phyloP scores from a whole-genome alignment of 1,284 basidiomycete species.

The Rhodotorula sp. region DNA sequence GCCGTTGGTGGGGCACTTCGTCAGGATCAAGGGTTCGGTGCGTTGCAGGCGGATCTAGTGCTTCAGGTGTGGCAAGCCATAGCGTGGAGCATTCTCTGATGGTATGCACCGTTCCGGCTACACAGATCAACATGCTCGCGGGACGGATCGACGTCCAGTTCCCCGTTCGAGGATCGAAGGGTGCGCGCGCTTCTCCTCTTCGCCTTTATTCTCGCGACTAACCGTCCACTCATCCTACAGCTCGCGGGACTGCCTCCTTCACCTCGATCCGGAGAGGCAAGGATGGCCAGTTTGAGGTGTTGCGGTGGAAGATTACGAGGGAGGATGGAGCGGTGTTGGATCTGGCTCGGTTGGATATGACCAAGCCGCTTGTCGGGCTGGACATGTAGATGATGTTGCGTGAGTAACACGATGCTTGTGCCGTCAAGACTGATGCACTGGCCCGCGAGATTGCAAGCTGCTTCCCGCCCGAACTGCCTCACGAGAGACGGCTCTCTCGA shows the following conservation, averaged over 20 bases:
- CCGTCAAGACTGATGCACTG: no score
- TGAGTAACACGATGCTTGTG: not conserved
- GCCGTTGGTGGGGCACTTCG: slow-evolving; percentile 36
- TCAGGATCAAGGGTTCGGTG: slow-evolving; percentile 39
- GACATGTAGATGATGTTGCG: not conserved
- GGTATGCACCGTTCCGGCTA: not conserved
- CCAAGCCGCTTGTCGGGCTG: not conserved
- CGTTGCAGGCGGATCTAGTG: not conserved
- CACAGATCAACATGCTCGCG: slow-evolving; percentile 41
- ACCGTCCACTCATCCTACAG: not conserved
- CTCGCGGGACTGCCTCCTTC: slow-evolving; percentile 38
- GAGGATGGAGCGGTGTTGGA: slow-evolving; percentile 41
- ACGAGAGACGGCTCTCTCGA: no score
- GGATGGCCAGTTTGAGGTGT: slow-evolving; percentile 35
- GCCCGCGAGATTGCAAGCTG: no score
- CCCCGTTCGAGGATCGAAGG: slow-evolving; percentile 34
- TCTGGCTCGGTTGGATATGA: slow-evolving; percentile 19
- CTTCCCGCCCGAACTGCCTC: no score
- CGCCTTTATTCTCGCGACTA: not conserved
- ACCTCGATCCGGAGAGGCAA: slow-evolving; percentile 41
- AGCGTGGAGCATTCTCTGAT: not conserved
- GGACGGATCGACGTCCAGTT: slow-evolving; percentile 42
- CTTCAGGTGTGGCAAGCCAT: not conserved
- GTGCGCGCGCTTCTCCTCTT: not conserved
- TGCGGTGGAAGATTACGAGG: slow-evolving; percentile 39